Evolutionary conservation across 2,329 filamentous ascomycete species (phyloP).

Genomic region (Rhinocladiella mackenziei): DNA sequence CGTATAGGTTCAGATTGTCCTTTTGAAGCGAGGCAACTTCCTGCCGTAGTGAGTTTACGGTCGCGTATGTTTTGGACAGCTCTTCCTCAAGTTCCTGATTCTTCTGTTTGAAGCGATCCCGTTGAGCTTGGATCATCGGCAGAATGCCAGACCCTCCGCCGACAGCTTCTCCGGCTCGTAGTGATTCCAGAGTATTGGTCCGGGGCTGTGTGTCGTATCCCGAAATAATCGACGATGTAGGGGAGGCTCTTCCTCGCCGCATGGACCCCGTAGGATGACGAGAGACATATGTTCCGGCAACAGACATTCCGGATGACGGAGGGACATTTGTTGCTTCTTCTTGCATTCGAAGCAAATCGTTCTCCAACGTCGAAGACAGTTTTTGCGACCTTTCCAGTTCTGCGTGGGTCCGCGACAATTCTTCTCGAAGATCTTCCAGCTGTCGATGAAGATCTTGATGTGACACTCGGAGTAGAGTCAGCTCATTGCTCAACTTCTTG

Average conservation of each 20-base stretch:
- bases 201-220: slow-evolving; percentile 73
- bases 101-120: slow-evolving; percentile 96
- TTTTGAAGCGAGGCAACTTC: slow-evolving; percentile 90
- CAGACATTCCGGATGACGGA: slow-evolving; percentile 79
- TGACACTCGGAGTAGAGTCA: slow-evolving; percentile 87
- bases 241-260: slow-evolving; percentile 69
- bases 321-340: slow-evolving; percentile 78
- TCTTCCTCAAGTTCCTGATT: slow-evolving; percentile 88
- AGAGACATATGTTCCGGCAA: slow-evolving; percentile 85
- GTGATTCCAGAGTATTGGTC: slow-evolving; percentile 52
- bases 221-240: slow-evolving; percentile 96
- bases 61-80: slow-evolving; percentile 75
- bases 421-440: slow-evolving; percentile 74
- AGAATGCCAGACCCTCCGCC: slow-evolving; percentile 82
- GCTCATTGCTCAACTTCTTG: slow-evolving; percentile 92
- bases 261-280: slow-evolving; percentile 65
- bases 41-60: slow-evolving; percentile 78
- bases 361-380: slow-evolving; percentile 84
- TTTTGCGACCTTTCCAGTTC: slow-evolving; percentile 81
- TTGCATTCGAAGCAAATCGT: slow-evolving; percentile 83
- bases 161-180: slow-evolving; percentile 62
- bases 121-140: slow-evolving; percentile 96
- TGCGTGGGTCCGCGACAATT: slow-evolving; percentile 74
- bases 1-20: slow-evolving; percentile 92
- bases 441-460: slow-evolving; percentile 85